Evolutionary conservation across 768 basidiomycete species (phyloP).

Genomic region (Rhizopogon salebrosus): DNA sequence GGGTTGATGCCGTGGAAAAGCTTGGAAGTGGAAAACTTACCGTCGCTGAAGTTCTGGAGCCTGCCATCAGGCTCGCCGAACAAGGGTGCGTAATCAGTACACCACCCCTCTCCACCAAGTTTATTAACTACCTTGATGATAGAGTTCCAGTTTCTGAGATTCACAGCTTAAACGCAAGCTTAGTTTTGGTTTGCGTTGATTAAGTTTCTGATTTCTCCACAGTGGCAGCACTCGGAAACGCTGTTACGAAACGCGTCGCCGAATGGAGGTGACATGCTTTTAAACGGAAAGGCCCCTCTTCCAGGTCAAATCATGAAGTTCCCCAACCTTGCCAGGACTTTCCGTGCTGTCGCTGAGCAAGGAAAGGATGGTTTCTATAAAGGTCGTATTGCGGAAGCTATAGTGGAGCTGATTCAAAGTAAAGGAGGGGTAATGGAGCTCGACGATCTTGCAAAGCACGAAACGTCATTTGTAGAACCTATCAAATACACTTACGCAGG

Average conservation of each 20-base stretch:
- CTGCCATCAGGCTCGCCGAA: slow-evolving; percentile 89
- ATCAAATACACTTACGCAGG: slow-evolving; percentile 85
- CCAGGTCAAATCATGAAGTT: slow-evolving; percentile 82
- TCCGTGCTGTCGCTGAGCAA: slow-evolving; percentile 70
- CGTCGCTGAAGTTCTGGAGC: slow-evolving; percentile 71
- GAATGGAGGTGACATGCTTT: slow-evolving; percentile 80
- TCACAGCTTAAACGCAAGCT: slow-evolving; percentile 50
- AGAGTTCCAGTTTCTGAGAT: slow-evolving; percentile 89
- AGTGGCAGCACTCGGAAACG: slow-evolving; percentile 52
- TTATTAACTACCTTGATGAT: slow-evolving; percentile 1
- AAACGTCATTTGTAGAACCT: slow-evolving; percentile 77
- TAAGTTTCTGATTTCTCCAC: slow-evolving; percentile 3
- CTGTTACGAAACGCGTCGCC: slow-evolving; percentile 81
- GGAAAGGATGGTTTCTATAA: slow-evolving; percentile 95
- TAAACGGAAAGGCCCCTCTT: slow-evolving; percentile 77
- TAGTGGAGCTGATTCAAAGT: slow-evolving; percentile 79
- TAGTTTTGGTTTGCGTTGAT: neutral
- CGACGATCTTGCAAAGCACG: slow-evolving; percentile 85
- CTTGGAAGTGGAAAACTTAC: slow-evolving; percentile 70
- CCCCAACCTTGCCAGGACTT: slow-evolving; percentile 79
- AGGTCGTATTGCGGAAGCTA: slow-evolving; percentile 83
- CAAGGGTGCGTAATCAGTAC: slow-evolving; percentile 55
- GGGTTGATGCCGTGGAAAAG: slow-evolving; percentile 82
- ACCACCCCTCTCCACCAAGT: neutral
- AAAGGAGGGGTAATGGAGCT: slow-evolving; percentile 92